Evolutionary conservation across 345 rosid genomes (phyloP).

Genomic region (Eucalyptus coolabah): DNA sequence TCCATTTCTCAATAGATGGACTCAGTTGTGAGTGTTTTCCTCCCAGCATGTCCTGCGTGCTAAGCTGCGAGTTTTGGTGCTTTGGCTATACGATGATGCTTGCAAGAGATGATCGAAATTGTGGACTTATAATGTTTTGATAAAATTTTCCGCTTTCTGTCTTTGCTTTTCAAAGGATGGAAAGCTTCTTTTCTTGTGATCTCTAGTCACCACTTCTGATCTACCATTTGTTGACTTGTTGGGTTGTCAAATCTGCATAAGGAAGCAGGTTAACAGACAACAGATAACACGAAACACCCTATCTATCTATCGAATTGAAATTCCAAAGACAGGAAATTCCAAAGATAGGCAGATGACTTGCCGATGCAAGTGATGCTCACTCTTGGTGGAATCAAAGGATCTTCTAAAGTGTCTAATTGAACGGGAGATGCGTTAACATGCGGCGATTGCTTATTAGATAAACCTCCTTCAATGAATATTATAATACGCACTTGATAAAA

Average conservation of each 20-base stretch:
- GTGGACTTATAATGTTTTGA: not conserved
- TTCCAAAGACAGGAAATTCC: not conserved
- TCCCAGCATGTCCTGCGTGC: not conserved
- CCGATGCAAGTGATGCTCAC: not conserved
- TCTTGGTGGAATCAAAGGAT: not conserved
- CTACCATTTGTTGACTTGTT: not conserved
- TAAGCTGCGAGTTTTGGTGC: not conserved
- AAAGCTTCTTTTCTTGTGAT: not conserved
- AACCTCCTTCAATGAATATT: not conserved
- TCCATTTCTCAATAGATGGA: not conserved
- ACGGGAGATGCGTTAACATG: not conserved
- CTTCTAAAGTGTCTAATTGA: not conserved
- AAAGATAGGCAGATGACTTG: not conserved
- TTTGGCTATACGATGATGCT: not conserved
- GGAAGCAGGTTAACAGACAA: not conserved
- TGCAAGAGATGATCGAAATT: not conserved
- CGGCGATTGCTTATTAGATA: not conserved
- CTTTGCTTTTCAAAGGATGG: not conserved
- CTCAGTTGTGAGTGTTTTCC: not conserved
- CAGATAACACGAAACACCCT: not conserved
- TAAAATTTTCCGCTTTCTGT: not conserved
- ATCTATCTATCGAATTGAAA: not conserved
- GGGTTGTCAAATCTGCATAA: not conserved
- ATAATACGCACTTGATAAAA: not conserved
- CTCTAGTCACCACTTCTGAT: not conserved